Percentiles rank a stretch among this genome's conserved stretches.
Conservation (phyloP, 179 eudicot genomes). For the Silene noctiflora region DNA sequence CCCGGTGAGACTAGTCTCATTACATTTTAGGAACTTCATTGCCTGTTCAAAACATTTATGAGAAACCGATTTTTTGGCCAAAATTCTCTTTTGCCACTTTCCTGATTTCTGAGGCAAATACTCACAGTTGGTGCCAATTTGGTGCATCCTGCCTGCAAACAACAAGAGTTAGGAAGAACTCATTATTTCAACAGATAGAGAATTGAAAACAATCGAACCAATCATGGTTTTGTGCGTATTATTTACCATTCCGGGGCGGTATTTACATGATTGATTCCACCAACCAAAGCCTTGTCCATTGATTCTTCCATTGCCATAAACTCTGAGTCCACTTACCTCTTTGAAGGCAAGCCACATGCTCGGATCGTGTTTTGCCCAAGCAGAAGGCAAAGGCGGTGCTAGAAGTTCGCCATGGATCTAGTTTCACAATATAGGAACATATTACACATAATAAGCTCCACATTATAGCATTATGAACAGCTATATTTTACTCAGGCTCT, state of each 20-base stretch:
- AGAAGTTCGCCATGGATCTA: conserved; percentile 50
- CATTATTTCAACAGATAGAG: neutral
- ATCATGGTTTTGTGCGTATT: neutral
- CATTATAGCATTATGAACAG: neutral
- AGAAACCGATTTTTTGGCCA: neutral
- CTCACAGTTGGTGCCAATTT: conserved; percentile 65
- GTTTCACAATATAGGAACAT: neutral
- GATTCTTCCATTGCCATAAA: conserved; percentile 43
- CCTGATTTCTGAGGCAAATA: conserved; percentile 24
- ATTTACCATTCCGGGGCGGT: conserved; percentile 40
- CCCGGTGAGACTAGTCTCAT: conserved; percentile 39
- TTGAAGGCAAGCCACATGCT: conserved; percentile 50
- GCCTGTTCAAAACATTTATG: conserved; percentile 33
- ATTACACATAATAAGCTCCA: neutral
- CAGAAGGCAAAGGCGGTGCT: conserved; percentile 45
- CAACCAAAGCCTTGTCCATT: conserved; percentile 49
- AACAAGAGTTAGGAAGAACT: neutral
- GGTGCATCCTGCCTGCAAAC: conserved; percentile 51
- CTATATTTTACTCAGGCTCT: too few species aligned
- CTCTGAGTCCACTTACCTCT: conserved; percentile 32
- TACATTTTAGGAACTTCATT: conserved; percentile 48
- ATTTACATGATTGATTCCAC: conserved; percentile 71
- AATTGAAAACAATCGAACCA: neutral
- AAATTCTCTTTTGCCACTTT: conserved; percentile 7
- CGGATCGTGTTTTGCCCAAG: conserved; percentile 46